Percentiles rank a stretch among this genome's conserved stretches.
Conservation (phyloP, 352 stramenopile genomes). For the Globisporangium spiculum region DNA sequence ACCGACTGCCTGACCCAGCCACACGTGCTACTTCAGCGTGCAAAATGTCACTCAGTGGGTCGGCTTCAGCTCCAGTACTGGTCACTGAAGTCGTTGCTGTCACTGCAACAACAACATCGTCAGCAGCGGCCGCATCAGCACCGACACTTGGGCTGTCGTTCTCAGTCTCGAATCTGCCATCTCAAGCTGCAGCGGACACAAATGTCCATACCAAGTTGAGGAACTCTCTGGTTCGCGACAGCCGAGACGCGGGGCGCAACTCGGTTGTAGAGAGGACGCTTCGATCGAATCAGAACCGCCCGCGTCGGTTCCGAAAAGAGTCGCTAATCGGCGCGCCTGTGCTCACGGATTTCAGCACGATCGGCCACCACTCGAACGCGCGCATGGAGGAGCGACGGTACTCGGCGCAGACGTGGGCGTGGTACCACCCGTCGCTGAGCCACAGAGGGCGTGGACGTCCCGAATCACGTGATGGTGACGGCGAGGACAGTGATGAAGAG, state of each 20-base stretch:
- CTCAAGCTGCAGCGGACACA: not conserved
- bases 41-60: not conserved
- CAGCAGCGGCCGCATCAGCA: not conserved
- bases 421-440: slow-evolving; percentile 19
- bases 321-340: slow-evolving; percentile 40
- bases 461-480: not conserved
- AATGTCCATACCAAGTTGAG: not conserved
- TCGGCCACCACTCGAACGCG: slow-evolving; percentile 50
- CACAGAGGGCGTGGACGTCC: not conserved
- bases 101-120: not conserved
- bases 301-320: slow-evolving; percentile 21
- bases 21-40: not conserved
- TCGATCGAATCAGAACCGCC: slow-evolving; percentile 8
- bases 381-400: slow-evolving; percentile 44
- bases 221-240: not conserved
- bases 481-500: slow-evolving; percentile 9
- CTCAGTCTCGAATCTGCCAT: not conserved
- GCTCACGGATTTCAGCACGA: slow-evolving; percentile 22
- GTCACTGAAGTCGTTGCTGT: not conserved
- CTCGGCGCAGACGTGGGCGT: slow-evolving; percentile 58
- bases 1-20: not conserved
- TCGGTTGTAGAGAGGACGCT: slow-evolving; percentile 11
- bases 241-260: slow-evolving; percentile 4
- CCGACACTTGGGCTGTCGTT: not conserved
- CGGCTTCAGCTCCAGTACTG: slow-evolving; percentile 4